Conservation (phyloP, 129 eudicot species). For the Flaveria sonorensis region DNA sequence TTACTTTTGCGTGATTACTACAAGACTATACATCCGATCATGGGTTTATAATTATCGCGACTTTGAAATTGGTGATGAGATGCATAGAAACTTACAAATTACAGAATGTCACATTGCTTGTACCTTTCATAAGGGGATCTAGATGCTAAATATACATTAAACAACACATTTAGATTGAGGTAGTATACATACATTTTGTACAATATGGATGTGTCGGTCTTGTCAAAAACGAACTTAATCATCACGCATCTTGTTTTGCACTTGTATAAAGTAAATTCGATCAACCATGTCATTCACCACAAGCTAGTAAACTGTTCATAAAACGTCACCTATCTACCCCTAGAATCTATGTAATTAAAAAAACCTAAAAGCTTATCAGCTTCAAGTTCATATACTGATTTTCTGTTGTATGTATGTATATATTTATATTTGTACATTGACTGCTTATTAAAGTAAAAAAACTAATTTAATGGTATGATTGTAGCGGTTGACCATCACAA, state of each 20-base stretch:
- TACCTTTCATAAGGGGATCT: slow-evolving; percentile 21
- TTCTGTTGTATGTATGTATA: too few species aligned
- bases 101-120: slow-evolving; percentile 27
- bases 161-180: not conserved
- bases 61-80: slow-evolving; percentile 27
- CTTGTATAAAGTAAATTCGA: not conserved
- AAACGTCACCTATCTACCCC: not conserved
- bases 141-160: slow-evolving; percentile 11
- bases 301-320: not conserved
- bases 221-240: not conserved
- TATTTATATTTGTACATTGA: too few species aligned
- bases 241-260: not conserved
- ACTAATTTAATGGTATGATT: not conserved
- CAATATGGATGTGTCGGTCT: too few species aligned
- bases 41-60: slow-evolving; percentile 27
- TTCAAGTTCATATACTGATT: not conserved
- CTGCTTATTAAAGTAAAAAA: too few species aligned
- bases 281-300: not conserved
- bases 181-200: too few species aligned
- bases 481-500: not conserved
- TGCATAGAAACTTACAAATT: slow-evolving; percentile 32
- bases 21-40: not conserved
- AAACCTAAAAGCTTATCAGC: not conserved
- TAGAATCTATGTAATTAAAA: not conserved
- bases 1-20: slow-evolving; percentile 23